Evolutionary conservation across 805 yeast species (phyloP).

Genomic region (Zygosaccharomyces bailii): DNA sequence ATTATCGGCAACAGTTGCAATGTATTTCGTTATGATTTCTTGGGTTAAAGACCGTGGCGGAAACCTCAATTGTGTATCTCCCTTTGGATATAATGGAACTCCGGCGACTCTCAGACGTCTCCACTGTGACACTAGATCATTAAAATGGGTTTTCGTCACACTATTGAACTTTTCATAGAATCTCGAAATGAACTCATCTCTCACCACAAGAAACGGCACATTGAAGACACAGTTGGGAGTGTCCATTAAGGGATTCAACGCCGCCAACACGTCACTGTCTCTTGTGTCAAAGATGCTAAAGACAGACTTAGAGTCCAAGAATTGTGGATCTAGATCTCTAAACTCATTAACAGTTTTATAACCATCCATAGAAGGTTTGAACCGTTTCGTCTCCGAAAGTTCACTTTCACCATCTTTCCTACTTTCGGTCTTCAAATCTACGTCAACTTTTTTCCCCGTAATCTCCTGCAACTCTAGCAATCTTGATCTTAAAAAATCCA

Average conservation of each 20-base stretch:
- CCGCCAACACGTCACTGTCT: slow-evolving; percentile 10
- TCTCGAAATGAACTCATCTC: slow-evolving; percentile 25
- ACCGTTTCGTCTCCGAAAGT: slow-evolving; percentile 8
- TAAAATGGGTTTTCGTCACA: slow-evolving; percentile 16
- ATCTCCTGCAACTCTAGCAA: slow-evolving; percentile 30
- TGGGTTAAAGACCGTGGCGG: slow-evolving; percentile 22
- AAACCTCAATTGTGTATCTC: slow-evolving; percentile 17
- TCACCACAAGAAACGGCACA: slow-evolving; percentile 20
- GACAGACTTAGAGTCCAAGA: slow-evolving; percentile 24
- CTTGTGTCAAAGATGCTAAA: slow-evolving; percentile 19
- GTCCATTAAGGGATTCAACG: slow-evolving; percentile 18
- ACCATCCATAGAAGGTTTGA: slow-evolving; percentile 6
- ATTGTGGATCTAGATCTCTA: slow-evolving; percentile 31
- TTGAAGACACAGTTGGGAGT: slow-evolving; percentile 27
- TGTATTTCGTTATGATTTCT: slow-evolving; percentile 23
- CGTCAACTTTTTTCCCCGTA: slow-evolving; percentile 27
- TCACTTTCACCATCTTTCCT: slow-evolving; percentile 7
- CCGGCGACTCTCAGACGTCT: slow-evolving; percentile 14
- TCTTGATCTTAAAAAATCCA: slow-evolving; percentile 29
- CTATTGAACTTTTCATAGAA: slow-evolving; percentile 19
- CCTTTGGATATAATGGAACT: slow-evolving; percentile 6
- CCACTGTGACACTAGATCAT: slow-evolving; percentile 15
- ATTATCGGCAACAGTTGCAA: slow-evolving; percentile 22
- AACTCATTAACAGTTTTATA: slow-evolving; percentile 21
- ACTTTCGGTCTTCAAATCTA: slow-evolving; percentile 17